Evolutionary conservation across 306 rosid species (phyloP).

Genomic region (Sindora glabra): DNA sequence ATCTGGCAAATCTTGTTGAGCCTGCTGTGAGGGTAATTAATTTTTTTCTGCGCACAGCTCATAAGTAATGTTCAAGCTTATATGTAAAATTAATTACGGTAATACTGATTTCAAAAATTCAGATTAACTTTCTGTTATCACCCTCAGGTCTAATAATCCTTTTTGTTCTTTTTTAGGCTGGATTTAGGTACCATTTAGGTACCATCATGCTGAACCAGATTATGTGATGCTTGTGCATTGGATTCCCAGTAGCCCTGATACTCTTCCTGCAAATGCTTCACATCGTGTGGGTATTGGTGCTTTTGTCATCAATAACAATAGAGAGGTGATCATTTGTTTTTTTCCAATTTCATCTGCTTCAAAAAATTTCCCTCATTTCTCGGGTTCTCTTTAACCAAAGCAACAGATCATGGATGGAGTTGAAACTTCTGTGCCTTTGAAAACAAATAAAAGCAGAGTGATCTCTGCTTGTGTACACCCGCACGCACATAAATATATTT

Average conservation of each 20-base stretch:
- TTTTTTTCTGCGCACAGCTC: not conserved
- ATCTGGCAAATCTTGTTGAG: conserved; percentile 54
- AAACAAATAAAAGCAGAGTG: not conserved
- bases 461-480: not conserved
- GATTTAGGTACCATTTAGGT: too few relatives aligned
- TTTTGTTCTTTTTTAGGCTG: conserved; percentile 38
- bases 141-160: not conserved
- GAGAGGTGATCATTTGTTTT: conserved; percentile 38
- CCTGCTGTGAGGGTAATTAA: conserved; percentile 45
- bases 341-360: not conserved
- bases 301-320: conserved; percentile 52
- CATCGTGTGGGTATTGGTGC: conserved; percentile 77
- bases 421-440: not conserved
- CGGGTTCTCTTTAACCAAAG: not conserved
- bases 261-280: conserved; percentile 73
- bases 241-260: conserved; percentile 50
- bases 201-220: conserved; percentile 82
- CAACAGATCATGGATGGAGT: not conserved
- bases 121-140: not conserved
- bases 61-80: not conserved
- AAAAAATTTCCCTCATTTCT: not conserved
- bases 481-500: too few relatives aligned
- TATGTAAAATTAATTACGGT: not conserved
- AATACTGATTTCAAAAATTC: not conserved
- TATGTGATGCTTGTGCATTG: conserved; percentile 75